Percentiles rank a stretch among this genome's conserved stretches.
Evolutionary conservation across 805 yeast genomes (phyloP).

Genomic region (Candida silvatica): DNA sequence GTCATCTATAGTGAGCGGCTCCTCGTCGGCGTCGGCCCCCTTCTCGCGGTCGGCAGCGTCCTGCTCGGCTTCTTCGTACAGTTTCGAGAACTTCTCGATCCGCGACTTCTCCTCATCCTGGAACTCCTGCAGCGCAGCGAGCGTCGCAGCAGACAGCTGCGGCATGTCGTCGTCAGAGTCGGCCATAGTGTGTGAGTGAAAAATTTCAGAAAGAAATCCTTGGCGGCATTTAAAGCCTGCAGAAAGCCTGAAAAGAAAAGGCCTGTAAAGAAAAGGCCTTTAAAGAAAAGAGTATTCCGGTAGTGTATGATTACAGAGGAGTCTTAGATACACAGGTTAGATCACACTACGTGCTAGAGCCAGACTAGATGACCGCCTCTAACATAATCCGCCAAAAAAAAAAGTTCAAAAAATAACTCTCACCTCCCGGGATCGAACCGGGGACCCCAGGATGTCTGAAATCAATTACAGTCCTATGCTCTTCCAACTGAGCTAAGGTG

Average conservation of each 20-base stretch:
- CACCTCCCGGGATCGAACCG: slow-evolving; percentile 7
- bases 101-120: slow-evolving; percentile 53
- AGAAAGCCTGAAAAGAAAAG: too few species aligned
- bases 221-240: too few species aligned
- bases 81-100: slow-evolving; percentile 42
- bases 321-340: too few species aligned
- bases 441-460: slow-evolving; percentile 5
- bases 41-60: slow-evolving; percentile 9
- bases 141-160: slow-evolving; percentile 35
- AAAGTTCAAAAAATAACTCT: slow-evolving; percentile 1
- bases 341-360: too few species aligned
- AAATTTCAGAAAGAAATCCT: background rate
- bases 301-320: too few species aligned
- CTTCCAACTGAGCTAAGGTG: slow-evolving; percentile 7
- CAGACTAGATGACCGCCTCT: too few species aligned
- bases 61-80: slow-evolving; percentile 51
- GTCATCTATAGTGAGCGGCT: slow-evolving; percentile 41
- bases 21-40: background rate
- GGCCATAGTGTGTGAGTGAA: slow-evolving; percentile 5
- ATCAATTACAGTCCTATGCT: slow-evolving; percentile 5
- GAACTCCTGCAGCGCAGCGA: slow-evolving; percentile 58
- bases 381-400: too few species aligned
- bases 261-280: too few species aligned
- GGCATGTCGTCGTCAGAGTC: slow-evolving; percentile 21
- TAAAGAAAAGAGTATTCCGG: too few species aligned